phyloP scores from a whole-genome alignment of 805 yeast species.

The Kodamaea neixiangensis region DNA sequence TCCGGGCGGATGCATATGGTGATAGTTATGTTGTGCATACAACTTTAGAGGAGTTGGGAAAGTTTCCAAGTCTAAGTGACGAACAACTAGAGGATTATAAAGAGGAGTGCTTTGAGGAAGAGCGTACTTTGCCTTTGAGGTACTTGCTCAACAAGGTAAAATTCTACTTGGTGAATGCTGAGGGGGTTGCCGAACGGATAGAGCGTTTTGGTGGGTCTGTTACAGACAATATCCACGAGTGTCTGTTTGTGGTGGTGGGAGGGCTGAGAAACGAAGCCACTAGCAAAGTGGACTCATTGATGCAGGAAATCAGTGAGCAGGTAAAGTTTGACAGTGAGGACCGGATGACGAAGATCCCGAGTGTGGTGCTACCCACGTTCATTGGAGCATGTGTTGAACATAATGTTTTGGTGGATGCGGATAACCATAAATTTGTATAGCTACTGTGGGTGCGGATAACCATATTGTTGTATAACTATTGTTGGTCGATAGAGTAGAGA shows the following conservation, averaged over 20 bases:
- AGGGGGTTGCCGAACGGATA: constrained; percentile 24
- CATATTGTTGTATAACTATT: neutral
- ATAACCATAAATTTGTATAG: constrained; percentile 23
- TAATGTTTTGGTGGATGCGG: constrained; percentile 30
- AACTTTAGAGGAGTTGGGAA: constrained; percentile 15
- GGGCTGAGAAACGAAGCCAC: neutral
- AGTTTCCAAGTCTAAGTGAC: constrained; percentile 16
- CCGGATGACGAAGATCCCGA: constrained; percentile 27
- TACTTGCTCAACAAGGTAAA: constrained; percentile 37
- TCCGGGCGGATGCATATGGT: constrained; percentile 58
- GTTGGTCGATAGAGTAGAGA: too few species aligned
- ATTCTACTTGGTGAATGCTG: constrained; percentile 29
- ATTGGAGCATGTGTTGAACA: constrained; percentile 30
- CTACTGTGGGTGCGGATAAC: neutral
- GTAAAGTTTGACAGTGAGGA: constrained; percentile 15
- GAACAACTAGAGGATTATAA: constrained; percentile 12
- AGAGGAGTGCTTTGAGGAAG: constrained; percentile 16
- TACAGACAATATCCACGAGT: constrained; percentile 19
- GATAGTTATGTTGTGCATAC: constrained; percentile 54
- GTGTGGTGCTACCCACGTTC: constrained; percentile 35
- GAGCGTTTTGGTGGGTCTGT: constrained; percentile 48
- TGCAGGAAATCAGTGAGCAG: constrained; percentile 4
- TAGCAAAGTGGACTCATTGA: neutral
- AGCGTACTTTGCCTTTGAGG: constrained; percentile 20
- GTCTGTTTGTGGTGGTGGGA: constrained; percentile 41